Evolutionary conservation across 805 yeast genomes (phyloP), one percentile per base, ranked within the genome.

Genomic region (Cyberlindnera saturnus): DNA sequence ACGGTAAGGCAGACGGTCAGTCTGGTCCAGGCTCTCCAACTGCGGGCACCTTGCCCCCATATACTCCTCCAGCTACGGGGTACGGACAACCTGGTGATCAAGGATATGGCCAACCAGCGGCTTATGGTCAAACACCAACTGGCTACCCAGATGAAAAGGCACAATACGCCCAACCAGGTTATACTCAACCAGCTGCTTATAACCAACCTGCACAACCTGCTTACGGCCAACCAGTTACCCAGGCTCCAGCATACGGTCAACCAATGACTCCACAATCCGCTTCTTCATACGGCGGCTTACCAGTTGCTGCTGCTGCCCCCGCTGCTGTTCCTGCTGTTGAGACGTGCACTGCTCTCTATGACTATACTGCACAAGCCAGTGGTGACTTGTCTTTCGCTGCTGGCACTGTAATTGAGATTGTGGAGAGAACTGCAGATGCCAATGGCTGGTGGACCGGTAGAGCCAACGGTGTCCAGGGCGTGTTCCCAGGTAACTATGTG

Each of bases 391-490:
- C 85, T 16, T 87, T 93, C 69, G 74, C 81, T 30, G 96, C 96
- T 0, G 99, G 98, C 18, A 84, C 90, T 17, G 75, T 80, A 28
- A 90, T 93, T 51, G 86, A 86, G 54, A 73, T 93, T 46, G 77
- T 89, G 3, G 86, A 88, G 59, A 81, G 87, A 57, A 84, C 96
- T 1, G 71, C 77, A 0, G 96, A 89, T 61, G 74, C 81, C 41
- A 88, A 87, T 56, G 99, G 96, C 6, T 93, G 99, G 99, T 93
- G 99, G 99, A 88, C 96, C 0, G 99, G 99, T 13, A 67, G 73
- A 33, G 68, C 75, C 49, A 86, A 88, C 55, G 97, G 96, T 8
- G 82, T 73, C 46, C 81, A 83, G 46, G 99, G 99, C 45, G 84
- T 82, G 10, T 93, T 95, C 70, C 99, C 99, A 6, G 99, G 96